Percentiles rank a stretch among this genome's conserved stretches.
phyloP scores from a whole-genome alignment of 495 filamentous ascomycete genomes.

The Xanthoparmelia taractica region DNA sequence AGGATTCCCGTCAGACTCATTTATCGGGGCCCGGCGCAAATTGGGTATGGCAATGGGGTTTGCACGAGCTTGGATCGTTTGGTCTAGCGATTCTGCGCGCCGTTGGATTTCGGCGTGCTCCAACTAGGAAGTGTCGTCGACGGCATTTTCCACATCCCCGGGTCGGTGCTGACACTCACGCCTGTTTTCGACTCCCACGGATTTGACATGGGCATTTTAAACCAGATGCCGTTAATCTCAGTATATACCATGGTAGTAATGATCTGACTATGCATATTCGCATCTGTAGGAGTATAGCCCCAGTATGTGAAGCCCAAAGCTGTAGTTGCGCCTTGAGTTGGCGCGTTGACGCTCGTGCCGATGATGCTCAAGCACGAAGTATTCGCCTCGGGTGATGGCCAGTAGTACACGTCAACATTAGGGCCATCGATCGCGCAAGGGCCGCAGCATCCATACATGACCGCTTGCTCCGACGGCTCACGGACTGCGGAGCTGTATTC shows the following conservation, averaged over 20 bases:
- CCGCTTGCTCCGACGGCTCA: too few species aligned
- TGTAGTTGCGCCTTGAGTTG: not conserved
- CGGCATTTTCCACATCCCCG: not conserved
- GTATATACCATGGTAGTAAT: conserved; percentile 15
- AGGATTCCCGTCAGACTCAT: too few species aligned
- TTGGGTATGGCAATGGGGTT: not conserved
- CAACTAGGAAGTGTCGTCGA: conserved; percentile 1
- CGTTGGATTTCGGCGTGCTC: not conserved
- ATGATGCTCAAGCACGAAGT: too few species aligned
- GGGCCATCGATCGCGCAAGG: too few species aligned
- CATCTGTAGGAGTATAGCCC: not conserved
- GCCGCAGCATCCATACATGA: too few species aligned
- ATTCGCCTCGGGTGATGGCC: too few species aligned
- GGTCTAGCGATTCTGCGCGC: not conserved
- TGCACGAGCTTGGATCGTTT: not conserved
- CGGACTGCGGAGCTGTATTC: too few species aligned
- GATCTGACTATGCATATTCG: not conserved
- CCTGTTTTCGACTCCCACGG: not conserved
- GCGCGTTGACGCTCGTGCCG: too few species aligned
- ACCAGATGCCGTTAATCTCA: conserved; percentile 15
- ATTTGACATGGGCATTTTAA: conserved; percentile 14
- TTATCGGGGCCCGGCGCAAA: not conserved
- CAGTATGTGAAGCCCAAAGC: not conserved
- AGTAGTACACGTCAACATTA: too few species aligned
- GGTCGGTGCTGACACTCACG: not conserved